These are phyloP conservation scores for Pichia occidentalis DNA, from an alignment of 805 yeast genomes.

Conservation along the genomic window DNA sequence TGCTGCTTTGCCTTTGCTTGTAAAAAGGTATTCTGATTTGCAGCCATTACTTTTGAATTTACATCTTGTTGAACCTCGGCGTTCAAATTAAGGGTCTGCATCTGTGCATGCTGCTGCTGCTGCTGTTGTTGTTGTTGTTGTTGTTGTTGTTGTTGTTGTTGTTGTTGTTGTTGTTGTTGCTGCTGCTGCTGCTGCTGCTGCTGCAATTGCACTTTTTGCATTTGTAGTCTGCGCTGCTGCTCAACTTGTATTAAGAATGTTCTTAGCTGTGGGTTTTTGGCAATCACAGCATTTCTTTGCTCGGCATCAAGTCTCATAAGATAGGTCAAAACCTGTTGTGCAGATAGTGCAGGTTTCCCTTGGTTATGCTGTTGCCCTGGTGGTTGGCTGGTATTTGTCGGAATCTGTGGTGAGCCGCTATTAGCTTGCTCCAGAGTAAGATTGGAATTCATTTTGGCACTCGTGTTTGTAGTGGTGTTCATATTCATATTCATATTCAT, in stretches of 20 bases:
- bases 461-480: too few species aligned
- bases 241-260: slow-evolving; percentile 29
- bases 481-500: not conserved
- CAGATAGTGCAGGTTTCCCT: slow-evolving; percentile 19
- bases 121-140: slow-evolving; percentile 13
- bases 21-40: too few species aligned
- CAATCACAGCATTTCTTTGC: slow-evolving; percentile 28
- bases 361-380: not conserved
- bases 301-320: slow-evolving; percentile 32
- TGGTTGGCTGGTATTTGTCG: not conserved
- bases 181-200: slow-evolving; percentile 12
- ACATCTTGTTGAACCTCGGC: too few species aligned
- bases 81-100: too few species aligned
- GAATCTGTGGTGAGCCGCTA: too few species aligned
- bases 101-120: slow-evolving; percentile 11
- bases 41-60: too few species aligned
- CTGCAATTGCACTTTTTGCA: slow-evolving; percentile 26
- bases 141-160: slow-evolving; percentile 7
- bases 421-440: too few species aligned
- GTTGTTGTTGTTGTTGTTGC: slow-evolving; percentile 11
- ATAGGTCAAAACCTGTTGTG: slow-evolving; percentile 28
- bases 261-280: slow-evolving; percentile 31
- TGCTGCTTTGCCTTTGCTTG: too few species aligned
- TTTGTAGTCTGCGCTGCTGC: slow-evolving; percentile 27
- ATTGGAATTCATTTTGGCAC: too few species aligned